Conservation (phyloP, 345 rosid genomes). For the Erysimum cheiranthoides region DNA sequence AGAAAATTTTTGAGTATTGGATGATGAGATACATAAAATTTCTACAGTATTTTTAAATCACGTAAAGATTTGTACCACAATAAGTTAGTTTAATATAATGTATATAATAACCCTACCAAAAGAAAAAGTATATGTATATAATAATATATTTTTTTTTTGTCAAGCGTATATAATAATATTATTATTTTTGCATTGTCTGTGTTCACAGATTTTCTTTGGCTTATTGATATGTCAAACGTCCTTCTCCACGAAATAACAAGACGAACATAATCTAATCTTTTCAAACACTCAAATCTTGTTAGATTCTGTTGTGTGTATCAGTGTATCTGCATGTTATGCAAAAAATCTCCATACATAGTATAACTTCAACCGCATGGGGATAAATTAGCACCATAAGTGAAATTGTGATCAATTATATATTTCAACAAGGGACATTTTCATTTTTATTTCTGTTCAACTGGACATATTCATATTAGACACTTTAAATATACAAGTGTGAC, state of each 20-base stretch:
- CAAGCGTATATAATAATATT: too few species aligned
- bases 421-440: too few species aligned
- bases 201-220: slow-evolving; percentile 34
- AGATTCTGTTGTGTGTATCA: slow-evolving; percentile 29
- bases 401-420: neutral
- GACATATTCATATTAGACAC: too few species aligned
- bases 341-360: neutral
- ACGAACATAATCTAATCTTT: slow-evolving; percentile 13
- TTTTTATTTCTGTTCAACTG: too few species aligned
- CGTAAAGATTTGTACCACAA: neutral
- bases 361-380: slow-evolving; percentile 8
- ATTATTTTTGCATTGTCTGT: slow-evolving; percentile 9
- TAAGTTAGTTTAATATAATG: slow-evolving; percentile 9
- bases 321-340: slow-evolving; percentile 12
- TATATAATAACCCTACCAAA: neutral
- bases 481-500: too few species aligned
- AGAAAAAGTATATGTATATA: too few species aligned
- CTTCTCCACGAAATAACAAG: slow-evolving; percentile 35
- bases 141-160: too few species aligned
- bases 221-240: slow-evolving; percentile 36
- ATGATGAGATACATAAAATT: slow-evolving; percentile 1
- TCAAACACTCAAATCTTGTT: slow-evolving; percentile 29
- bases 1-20: neutral
- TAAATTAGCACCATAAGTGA: neutral
- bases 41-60: neutral